Base-by-base conservation (phyloP, 2,329 filamentous ascomycete species). In the Tolypocladium ovalisporum region DNA sequence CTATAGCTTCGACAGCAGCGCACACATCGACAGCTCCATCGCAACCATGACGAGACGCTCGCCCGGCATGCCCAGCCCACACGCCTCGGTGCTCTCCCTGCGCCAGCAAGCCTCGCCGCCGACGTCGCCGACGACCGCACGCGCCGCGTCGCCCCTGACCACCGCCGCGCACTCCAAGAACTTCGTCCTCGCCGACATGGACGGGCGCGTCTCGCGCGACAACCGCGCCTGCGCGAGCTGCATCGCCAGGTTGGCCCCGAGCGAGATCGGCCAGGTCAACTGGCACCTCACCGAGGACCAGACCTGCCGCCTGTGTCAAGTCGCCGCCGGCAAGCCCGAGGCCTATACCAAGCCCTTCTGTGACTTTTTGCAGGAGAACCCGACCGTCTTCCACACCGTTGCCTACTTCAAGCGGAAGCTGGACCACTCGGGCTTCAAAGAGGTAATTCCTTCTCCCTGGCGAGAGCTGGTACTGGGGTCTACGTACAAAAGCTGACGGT, bases 331-430 rank as follows among this genome's bases (percentile, higher is more conserved):
- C 62, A 74, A 76, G 56, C 81, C 84, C 5, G 84, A 85, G 66
- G 79, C 79, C 59, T 96, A 91, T 70, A 88, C 89, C 10, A 79
- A 90, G 73, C 90, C 91, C 1, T 97, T 96, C 70, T 87, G 88
- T 69, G 81, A 90, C 55, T 97, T 97, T 69, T 82, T 97, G 76
- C 88, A 85, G 51, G 81, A 88, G 61, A 96, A 97, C 68, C 94
- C 94, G 0, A 97, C 94, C 10, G 83, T 97, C 52, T 99, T 96
- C 71, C 94, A 99, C 67, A 85, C 90, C 1, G 91, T 97, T 34
- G 82, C 85, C 58, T 83, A 90, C 64, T 90, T 96, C 69, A 85
- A 87, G 66, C 77, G 79, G 58, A 86, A 91, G 66, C 80, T 97
- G 53, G 77, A 81, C 61, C 79, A 83, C 42, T 78, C 83, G 40